These are phyloP conservation scores for Beverwykella pulmonaria DNA, from an alignment of 495 filamentous ascomycete genomes.

Conservation along the genomic window DNA sequence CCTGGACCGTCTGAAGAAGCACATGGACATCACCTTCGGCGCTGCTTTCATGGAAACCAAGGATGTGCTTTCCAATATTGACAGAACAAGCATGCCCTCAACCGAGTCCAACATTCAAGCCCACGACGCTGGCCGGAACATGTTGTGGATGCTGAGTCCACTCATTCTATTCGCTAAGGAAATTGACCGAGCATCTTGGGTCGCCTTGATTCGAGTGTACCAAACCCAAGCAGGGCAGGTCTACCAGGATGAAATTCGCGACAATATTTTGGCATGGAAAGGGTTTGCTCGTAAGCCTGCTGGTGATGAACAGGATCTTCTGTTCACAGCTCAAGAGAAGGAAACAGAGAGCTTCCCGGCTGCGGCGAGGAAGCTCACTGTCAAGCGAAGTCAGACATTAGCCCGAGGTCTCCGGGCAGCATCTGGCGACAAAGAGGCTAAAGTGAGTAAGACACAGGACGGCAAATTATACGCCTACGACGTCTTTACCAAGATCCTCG, in stretches of 20 bases:
- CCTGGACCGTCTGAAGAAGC: slow-evolving; percentile 74
- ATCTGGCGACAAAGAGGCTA: slow-evolving; percentile 64
- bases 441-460: slow-evolving; percentile 65
- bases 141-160: slow-evolving; percentile 81
- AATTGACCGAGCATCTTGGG: slow-evolving; percentile 78
- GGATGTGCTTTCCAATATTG: slow-evolving; percentile 54
- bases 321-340: slow-evolving; percentile 87
- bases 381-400: slow-evolving; percentile 79
- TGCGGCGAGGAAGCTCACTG: slow-evolving; percentile 86
- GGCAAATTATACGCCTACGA: slow-evolving; percentile 75
- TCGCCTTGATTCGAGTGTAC: slow-evolving; percentile 75
- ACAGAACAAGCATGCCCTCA: slow-evolving; percentile 31
- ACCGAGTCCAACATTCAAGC: slow-evolving; percentile 56
- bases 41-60: slow-evolving; percentile 68
- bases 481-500: slow-evolving; percentile 76
- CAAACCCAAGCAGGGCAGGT: slow-evolving; percentile 71
- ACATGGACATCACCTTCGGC: slow-evolving; percentile 78
- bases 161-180: slow-evolving; percentile 84
- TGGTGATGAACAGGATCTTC: slow-evolving; percentile 81
- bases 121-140: slow-evolving; percentile 56
- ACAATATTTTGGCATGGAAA: slow-evolving; percentile 82
- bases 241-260: slow-evolving; percentile 80
- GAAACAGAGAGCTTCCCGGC: slow-evolving; percentile 71
- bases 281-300: slow-evolving; percentile 73
- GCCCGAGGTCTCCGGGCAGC: slow-evolving; percentile 76